Base-by-base conservation (phyloP, 805 yeast genomes). In the Teunomyces funiuensis region DNA sequence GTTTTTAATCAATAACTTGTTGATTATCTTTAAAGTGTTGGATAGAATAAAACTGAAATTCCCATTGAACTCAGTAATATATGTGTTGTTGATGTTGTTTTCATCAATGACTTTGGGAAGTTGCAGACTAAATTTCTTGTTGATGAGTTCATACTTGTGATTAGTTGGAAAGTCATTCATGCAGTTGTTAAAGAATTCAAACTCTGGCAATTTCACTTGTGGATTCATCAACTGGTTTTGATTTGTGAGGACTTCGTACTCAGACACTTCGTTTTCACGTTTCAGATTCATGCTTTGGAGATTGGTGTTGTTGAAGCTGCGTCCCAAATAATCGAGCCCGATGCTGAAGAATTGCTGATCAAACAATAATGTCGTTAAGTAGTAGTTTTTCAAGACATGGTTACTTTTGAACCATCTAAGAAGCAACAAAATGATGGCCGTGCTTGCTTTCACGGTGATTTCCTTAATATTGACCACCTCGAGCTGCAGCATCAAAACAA, bases 341-440 rank as follows among this genome's bases (percentile, higher is more conserved):
- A 58, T 49, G 7, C 54, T 49, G 37, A 74, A 73, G 45, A 64
- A 84, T 43, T 82, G 80, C 20, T 83, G 77, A 58, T 93, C 98
- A 59, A 83, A 85, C 18, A 93, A 60, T 31, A 90, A 57, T 0
- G 86, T 76, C 5, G 84, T 61, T 10, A 91, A 65, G 52, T 83
- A 86, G 57, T 88, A 95, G 58, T 75, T 82, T 58, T 91, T 90
- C 47, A 90, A 59, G 2, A 88, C 66, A 58, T 93, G 97, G 33
- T 80, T 83, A 7, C 74, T 59, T 55, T 85, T 86, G 58, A 87
- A 83, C 97, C 97, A 90, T 52, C 75, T 76, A 25, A 83, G 57
- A 15, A 93, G 55, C 15, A 78, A 51, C 8, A 65, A 51, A 1
- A 88, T 41, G 1, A 80, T 73, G 1, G 77, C 76, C 0, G 83